A percentile compares a stretch with the other conserved stretches of the same genome.
Evolutionary conservation across 2,329 filamentous ascomycete genomes (phyloP).

Genomic region (Alternaria brassicae): DNA sequence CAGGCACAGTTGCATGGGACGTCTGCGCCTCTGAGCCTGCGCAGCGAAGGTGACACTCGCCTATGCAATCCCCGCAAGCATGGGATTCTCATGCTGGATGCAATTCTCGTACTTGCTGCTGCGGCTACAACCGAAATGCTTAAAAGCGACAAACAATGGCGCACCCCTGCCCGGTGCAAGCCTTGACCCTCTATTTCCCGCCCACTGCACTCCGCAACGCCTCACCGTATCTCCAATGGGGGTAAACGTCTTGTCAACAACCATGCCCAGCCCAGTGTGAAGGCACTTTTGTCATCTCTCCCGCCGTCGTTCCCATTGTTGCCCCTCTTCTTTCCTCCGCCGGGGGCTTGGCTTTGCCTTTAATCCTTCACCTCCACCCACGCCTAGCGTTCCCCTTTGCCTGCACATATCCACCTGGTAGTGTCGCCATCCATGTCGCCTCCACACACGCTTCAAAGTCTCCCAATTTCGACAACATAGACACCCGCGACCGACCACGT

Average conservation of each 20-base stretch:
- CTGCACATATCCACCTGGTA: slow-evolving; percentile 5
- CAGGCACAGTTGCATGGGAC: background rate
- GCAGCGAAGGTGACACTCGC: background rate
- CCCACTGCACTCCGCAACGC: slow-evolving; percentile 9
- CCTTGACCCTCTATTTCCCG: slow-evolving; percentile 5
- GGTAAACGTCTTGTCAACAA: slow-evolving; percentile 1
- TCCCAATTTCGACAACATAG: slow-evolving; percentile 14
- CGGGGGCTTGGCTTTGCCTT: background rate
- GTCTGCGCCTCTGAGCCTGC: background rate
- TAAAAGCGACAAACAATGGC: background rate
- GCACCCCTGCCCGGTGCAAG: slow-evolving; percentile 2
- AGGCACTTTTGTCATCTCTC: background rate
- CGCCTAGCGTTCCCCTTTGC: background rate
- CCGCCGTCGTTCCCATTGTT: background rate
- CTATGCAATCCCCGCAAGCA: background rate
- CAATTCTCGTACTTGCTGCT: background rate
- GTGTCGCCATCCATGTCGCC: slow-evolving; percentile 25
- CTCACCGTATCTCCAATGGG: slow-evolving; percentile 9
- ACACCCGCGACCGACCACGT: slow-evolving; percentile 20
- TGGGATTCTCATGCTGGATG: background rate
- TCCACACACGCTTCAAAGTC: slow-evolving; percentile 9
- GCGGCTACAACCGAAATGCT: slow-evolving; percentile 1
- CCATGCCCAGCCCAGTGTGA: slow-evolving; percentile 5
- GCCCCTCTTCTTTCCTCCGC: slow-evolving; percentile 3
- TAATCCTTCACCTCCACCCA: background rate